Base-by-base conservation (phyloP, 2,329 filamentous ascomycete genomes). In the Alternaria sp. region DNA sequence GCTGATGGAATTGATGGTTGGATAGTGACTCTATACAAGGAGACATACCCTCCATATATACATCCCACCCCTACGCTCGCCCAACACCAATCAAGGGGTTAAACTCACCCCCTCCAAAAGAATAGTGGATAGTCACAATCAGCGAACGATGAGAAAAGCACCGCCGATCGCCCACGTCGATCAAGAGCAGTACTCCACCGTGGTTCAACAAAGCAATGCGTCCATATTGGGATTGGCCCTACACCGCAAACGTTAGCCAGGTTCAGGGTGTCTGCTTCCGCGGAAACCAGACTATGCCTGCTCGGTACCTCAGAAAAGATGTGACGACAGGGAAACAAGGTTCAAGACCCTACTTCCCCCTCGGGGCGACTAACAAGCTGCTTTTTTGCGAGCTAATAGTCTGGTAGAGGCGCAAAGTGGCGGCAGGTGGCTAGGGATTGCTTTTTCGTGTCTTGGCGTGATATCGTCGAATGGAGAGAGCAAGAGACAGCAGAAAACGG, bases 241-340 rank as follows among this genome's bases (percentile, higher is more conserved):
- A 20, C 46, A 49, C 30, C 14, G 20, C 46, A 49, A 26, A 49
- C 32, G 46, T 49, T 49, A 49, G 46, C 46, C 32, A 49, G 32
- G 46, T 26, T 49, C 32, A 49, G 46, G 32, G 46, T 49, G 32
- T 49, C 46, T 49, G 32, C 46, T 49, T 49, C 46, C 46, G 32
- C 46, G 46, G 46, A 16, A 49, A 5, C 32, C 4, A 49, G 32
- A 38, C 46, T 49, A 49, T 20, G 32, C 32, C 32, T 49, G 32
- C 32, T 49, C 30, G 32, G 46, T 49, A 49, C 46, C 46, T 49
- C 34, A 49, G 20, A 38, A 49, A 36, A 36, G 32, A 36, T 49
- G 46, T 49, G 46, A 48, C 46, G 46, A 49, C 46, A 49, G 46
- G 46, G 32, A 49, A 49, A 49, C 32, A 49, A 49, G 46, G 46